phyloP scores from a whole-genome alignment of 1,139 yeast genomes.

The Kluyveromyces sp. region DNA sequence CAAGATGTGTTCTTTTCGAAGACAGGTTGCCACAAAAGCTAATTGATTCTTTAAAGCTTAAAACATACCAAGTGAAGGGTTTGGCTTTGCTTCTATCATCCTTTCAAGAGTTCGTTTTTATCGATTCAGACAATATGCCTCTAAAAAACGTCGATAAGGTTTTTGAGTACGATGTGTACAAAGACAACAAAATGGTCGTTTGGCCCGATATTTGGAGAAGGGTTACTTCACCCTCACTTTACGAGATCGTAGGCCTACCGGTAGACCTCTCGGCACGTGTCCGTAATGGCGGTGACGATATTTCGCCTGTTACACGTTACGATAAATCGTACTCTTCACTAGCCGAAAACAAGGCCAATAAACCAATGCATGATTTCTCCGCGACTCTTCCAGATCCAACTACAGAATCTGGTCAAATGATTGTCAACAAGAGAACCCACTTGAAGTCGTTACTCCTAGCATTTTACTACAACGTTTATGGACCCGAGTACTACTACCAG shows the following conservation, averaged over 20 bases:
- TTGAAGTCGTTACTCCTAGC: conserved; percentile 44
- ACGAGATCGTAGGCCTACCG: conserved; percentile 44
- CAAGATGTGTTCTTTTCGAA: conserved; percentile 46
- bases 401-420: conserved; percentile 52
- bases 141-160: conserved; percentile 45
- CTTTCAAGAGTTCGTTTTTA: conserved; percentile 51
- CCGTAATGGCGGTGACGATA: conserved; percentile 21
- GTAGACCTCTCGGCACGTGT: conserved; percentile 24
- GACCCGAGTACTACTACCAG: conserved; percentile 47
- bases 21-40: conserved; percentile 27
- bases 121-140: conserved; percentile 67
- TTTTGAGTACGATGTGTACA: conserved; percentile 33
- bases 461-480: conserved; percentile 48
- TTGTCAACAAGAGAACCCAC: conserved; percentile 46
- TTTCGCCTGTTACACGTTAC: conserved; percentile 21
- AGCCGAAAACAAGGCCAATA: conserved; percentile 7
- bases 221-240: conserved; percentile 51
- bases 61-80: conserved; percentile 57
- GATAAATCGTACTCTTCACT: conserved; percentile 3
- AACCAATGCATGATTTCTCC: conserved; percentile 44
- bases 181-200: conserved; percentile 34
- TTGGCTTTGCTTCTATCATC: conserved; percentile 51
- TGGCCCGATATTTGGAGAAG: conserved; percentile 77
- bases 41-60: conserved; percentile 33
- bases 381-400: conserved; percentile 55